phyloP scores from a whole-genome alignment of 768 basidiomycete genomes.

The Daedalea quercina region DNA sequence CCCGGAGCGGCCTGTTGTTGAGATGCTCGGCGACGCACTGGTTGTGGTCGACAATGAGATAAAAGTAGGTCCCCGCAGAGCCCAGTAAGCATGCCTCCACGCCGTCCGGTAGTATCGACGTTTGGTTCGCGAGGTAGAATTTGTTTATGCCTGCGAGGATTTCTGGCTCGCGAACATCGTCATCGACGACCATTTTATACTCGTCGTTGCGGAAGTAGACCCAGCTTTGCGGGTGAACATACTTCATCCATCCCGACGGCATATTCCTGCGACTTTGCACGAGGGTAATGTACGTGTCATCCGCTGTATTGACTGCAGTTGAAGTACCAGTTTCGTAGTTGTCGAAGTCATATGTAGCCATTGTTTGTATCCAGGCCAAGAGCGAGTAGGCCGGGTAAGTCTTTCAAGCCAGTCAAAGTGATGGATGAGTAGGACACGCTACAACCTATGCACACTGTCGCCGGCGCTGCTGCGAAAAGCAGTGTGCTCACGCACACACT shows the following conservation, averaged over 20 bases:
- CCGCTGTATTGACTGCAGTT: neutral
- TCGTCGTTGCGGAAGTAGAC: constrained; percentile 40
- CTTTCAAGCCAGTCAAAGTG: too few relatives aligned
- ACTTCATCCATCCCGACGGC: constrained; percentile 31
- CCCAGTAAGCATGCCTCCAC: constrained; percentile 40
- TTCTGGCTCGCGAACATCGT: constrained; percentile 39
- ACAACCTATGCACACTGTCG: too few relatives aligned
- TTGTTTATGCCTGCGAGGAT: constrained; percentile 24
- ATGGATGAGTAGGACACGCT: too few relatives aligned
- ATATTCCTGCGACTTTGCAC: neutral
- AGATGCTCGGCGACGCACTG: constrained; percentile 39
- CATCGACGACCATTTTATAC: constrained; percentile 39
- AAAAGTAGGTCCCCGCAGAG: constrained; percentile 22
- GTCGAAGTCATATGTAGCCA: neutral
- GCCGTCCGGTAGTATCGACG: constrained; percentile 27
- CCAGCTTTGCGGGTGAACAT: constrained; percentile 42
- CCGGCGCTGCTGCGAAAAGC: too few relatives aligned
- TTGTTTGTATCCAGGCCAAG: too few relatives aligned
- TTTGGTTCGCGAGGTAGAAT: constrained; percentile 23
- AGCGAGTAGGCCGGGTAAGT: too few relatives aligned
- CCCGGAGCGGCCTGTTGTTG: neutral
- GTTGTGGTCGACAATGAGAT: constrained; percentile 40
- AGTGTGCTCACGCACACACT: too few relatives aligned
- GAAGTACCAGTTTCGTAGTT: neutral
- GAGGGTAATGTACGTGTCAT: neutral